Base-by-base conservation (phyloP, 2,329 filamentous ascomycete genomes). In the Acephala macrosclerotiorum region DNA sequence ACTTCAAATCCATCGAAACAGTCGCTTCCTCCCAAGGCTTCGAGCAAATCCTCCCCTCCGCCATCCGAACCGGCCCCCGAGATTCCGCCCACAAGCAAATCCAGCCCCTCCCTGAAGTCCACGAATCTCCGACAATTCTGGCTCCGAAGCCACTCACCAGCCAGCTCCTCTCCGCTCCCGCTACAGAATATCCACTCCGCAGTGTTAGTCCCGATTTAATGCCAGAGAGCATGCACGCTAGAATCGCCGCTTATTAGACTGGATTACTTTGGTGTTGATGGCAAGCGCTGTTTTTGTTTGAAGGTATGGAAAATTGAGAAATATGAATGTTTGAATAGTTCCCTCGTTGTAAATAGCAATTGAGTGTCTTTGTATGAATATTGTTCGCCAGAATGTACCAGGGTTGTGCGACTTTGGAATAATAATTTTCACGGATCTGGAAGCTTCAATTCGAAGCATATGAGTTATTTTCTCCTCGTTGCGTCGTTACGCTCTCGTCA, bases 1-100 rank as follows among this genome's bases (percentile, higher is more conserved):
- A 91, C 77, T 91, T 91, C 77, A 91, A 91, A 79, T 88, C 86
- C 68, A 91, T 91, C 72, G 89, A 91, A 77, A 83, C 87, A 73
- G 83, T 90, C 1, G 88, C 88, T 51, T 82, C 76, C 26, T 80
- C 82, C 66, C 81, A 85, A 71, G 85, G 85, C 45, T 87, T 86
- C 74, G 84, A 87, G 75, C 85, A 87, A 72, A 85, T 85, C 65
- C 79, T 86, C 36, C 84, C 85, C 35, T 86, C 85, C 35, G 83
- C 82, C 67, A 82, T 87, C 65, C 83, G 85, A 70, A 87, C 84
- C 12, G 84, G 82, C n/a, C 78, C 78, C 18, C 73, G 78, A 5
- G 60, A 64, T n/a, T 60, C 64, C 38, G 53, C 60, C 20, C 62
- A 69, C 47, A 71, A 68, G 57, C 67, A 38, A 20, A 71, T 70